phyloP scores from a whole-genome alignment of 2,329 filamentous ascomycete species.

The Penicillium sp. region DNA sequence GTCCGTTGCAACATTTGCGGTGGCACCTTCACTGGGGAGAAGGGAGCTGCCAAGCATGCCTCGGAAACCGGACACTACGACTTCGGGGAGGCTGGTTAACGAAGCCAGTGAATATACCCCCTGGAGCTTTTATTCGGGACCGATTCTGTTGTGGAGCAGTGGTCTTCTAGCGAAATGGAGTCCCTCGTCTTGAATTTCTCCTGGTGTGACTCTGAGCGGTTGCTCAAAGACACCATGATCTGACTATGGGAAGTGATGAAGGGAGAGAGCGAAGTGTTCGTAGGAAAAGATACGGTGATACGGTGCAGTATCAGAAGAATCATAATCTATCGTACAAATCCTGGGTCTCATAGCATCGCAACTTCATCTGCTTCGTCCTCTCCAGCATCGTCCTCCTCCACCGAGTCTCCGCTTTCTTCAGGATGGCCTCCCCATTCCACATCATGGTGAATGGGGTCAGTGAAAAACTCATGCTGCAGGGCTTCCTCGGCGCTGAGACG shows the following conservation, averaged over 20 bases:
- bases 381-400: conserved; percentile 30
- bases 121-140: too few species aligned
- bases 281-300: too few species aligned
- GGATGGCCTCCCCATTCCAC: conserved; percentile 42
- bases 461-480: conserved; percentile 47
- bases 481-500: conserved; percentile 45
- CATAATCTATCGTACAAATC: conserved; percentile 24
- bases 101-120: background rate
- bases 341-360: conserved; percentile 34
- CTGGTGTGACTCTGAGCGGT: too few species aligned
- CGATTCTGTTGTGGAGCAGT: too few species aligned
- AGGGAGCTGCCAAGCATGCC: conserved; percentile 48
- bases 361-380: conserved; percentile 42
- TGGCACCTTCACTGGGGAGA: conserved; percentile 44
- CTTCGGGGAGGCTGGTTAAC: conserved; percentile 47
- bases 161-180: too few species aligned
- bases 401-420: conserved; percentile 36
- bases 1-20: conserved; percentile 68
- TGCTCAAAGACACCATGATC: too few species aligned
- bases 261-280: too few species aligned
- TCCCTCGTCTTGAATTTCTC: too few species aligned
- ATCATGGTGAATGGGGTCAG: conserved; percentile 40
- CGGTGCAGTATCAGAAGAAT: too few species aligned
- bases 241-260: too few species aligned
- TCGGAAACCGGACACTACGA: conserved; percentile 48